phyloP scores from a whole-genome alignment of 2,329 filamentous ascomycete species.

The Nigrospora osmanthi region DNA sequence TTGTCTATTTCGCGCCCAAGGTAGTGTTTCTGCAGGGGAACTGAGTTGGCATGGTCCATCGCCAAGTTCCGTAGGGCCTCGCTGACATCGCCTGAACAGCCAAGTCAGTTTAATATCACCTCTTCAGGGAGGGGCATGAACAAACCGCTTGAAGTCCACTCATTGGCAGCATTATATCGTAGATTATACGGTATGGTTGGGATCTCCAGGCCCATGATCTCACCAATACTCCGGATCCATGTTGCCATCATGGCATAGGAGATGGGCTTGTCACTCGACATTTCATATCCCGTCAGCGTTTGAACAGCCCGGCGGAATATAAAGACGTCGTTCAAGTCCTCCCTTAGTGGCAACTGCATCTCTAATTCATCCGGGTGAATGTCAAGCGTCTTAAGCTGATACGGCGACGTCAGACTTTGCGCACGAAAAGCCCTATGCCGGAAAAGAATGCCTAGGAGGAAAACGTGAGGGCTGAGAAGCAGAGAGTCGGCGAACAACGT shows the following conservation, averaged over 20 bases:
- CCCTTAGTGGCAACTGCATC: conserved; percentile 5
- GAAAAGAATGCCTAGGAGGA: conserved; percentile 21
- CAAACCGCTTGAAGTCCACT: conserved; percentile 11
- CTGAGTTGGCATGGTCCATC: conserved; percentile 1
- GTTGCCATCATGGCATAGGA: conserved; percentile 10
- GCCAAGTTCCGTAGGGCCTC: conserved; percentile 1
- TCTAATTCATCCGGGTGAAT: conserved; percentile 17
- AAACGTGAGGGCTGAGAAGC: conserved; percentile 24
- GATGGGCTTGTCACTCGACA: conserved; percentile 11
- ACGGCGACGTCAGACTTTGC: conserved; percentile 11
- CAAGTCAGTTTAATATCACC: no score
- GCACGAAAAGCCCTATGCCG: conserved; percentile 14
- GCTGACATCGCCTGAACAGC: not conserved
- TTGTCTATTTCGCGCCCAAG: not conserved
- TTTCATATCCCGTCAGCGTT: conserved; percentile 8
- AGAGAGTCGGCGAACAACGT: conserved; percentile 26
- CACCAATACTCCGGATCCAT: conserved; percentile 10
- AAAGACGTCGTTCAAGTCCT: conserved; percentile 11
- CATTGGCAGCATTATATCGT: conserved; percentile 11
- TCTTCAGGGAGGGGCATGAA: conserved; percentile 1
- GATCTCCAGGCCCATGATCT: conserved; percentile 8
- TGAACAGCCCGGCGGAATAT: conserved; percentile 13
- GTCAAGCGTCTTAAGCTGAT: conserved; percentile 12
- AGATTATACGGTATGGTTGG: conserved; percentile 11
- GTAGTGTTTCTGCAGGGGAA: conserved; percentile 1